Conservation (phyloP, 2,329 filamentous ascomycete species). For the Alternaria angustiovoidea region DNA sequence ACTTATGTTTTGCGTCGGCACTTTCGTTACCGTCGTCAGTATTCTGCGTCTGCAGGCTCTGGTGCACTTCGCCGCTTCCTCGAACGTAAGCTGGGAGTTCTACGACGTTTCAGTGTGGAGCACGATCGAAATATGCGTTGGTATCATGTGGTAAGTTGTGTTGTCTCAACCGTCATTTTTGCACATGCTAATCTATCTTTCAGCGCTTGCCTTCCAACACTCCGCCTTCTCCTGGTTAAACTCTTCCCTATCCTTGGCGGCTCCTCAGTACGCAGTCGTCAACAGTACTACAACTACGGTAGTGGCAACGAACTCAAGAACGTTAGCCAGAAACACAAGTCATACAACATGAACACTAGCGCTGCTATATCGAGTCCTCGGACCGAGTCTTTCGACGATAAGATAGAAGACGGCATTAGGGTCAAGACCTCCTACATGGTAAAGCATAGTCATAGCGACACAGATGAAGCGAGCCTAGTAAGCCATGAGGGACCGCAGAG, state of each 20-base stretch:
- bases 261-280: constrained; percentile 37
- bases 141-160: constrained; percentile 49
- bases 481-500: constrained; percentile 15
- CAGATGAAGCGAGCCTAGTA: constrained; percentile 30
- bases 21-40: constrained; percentile 55
- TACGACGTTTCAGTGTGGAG: constrained; percentile 54
- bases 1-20: constrained; percentile 52
- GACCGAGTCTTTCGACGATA: constrained; percentile 1
- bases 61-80: constrained; percentile 53
- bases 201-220: constrained; percentile 53
- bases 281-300: constrained; percentile 38
- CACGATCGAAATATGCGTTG: constrained; percentile 54
- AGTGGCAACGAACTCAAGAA: constrained; percentile 31
- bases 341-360: constrained; percentile 12
- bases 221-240: constrained; percentile 50
- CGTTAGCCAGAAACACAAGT: constrained; percentile 19
- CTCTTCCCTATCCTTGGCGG: constrained; percentile 49
- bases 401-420: constrained; percentile 24
- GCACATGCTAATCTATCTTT: background rate
- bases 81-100: constrained; percentile 53
- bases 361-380: constrained; percentile 11
- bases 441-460: constrained; percentile 25
- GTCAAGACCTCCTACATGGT: constrained; percentile 31
- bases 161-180: background rate
- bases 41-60: constrained; percentile 55